Evolutionary conservation across 306 rosid genomes (phyloP), one percentile per base, ranked within the genome.

Genomic region (Sechiopsis laciniata): DNA sequence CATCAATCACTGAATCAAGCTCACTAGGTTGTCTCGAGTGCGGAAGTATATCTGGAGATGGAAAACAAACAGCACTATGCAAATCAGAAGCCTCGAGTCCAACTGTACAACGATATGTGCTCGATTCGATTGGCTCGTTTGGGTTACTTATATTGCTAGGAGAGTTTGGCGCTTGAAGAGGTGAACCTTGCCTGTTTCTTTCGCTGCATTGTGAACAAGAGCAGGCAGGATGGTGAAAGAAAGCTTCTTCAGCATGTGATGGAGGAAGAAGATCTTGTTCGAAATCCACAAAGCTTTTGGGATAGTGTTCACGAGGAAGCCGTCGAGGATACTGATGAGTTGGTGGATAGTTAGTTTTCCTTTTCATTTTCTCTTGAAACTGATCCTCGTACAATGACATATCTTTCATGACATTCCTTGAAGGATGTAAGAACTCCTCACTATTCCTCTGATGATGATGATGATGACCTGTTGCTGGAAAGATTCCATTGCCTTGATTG

Each of bases 171-270:
- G 59, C 72, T 16, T 26, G 76, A 21, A 55, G 60, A 20, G 72
- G 80, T 32, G 78, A 81, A 55, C 73, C 72, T 42, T 37, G 54
- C 72, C 21, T 60, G 65, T 77, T 77, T 45, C 68, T 84, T 70
- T 69, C 48, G 77, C 51, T 59, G 78, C 88, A 84, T 21, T 17
- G 75, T 10, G 62, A 66, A 66, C 85, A 79, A 77, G 83, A 65
- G 55, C 88, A 82, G 24, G 59, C 45, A 19, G 84, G 73, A 3
- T 76, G 74, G 71, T 82, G 88, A 71, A 29, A 26, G 59, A 46
- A 65, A 37, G 48, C 67, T 54, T 78, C 82, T 3, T 71, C 77
- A 42, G 42, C 78, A 74, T 71, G 66, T 11, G 35, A 21, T 8
- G 75, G 65, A 48, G 77, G 46, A 7, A 37, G 26, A 55, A 74